These are phyloP conservation scores for Citrus australasica DNA, from an alignment of 345 rosid genomes.

Conservation along the genomic window DNA sequence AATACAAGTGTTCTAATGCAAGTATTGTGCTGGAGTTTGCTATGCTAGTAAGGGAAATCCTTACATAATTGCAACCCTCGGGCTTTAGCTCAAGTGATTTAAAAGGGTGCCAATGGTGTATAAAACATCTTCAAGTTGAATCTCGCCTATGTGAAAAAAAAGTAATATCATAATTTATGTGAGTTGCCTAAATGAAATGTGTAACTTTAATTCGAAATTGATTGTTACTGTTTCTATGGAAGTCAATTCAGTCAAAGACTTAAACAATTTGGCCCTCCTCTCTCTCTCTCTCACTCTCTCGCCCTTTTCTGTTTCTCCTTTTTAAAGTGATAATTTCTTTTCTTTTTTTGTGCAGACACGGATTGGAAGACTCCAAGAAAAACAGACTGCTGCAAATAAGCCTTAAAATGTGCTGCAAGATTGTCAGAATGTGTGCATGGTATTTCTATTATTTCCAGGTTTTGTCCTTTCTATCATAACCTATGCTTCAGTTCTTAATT, in stretches of 20 bases:
- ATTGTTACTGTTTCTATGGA: too few relatives aligned
- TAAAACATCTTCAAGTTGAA: not conserved
- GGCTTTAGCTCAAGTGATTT: not conserved
- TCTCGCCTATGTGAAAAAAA: not conserved
- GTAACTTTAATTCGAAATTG: too few relatives aligned
- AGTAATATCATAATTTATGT: not conserved
- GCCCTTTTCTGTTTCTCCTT: not conserved
- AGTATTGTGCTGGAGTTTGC: not conserved
- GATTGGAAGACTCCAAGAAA: constrained; percentile 54
- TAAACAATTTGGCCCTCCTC: not conserved
- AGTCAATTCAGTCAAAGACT: not conserved
- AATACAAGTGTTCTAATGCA: not conserved
- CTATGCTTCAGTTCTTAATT: not conserved
- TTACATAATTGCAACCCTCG: not conserved
- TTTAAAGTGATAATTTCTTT: not conserved
- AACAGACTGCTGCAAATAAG: constrained; percentile 33
- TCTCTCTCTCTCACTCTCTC: not conserved
- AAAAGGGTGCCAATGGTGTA: not conserved
- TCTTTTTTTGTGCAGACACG: constrained; percentile 40
- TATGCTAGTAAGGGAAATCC: not conserved
- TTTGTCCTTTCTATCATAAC: not conserved
- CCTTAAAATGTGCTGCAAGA: constrained; percentile 3
- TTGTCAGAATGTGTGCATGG: not conserved
- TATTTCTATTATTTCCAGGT: constrained; percentile 1
- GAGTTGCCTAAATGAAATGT: not conserved